Conservation (phyloP, 257 asterid genomes). For the Solanum pinnatisectum region DNA sequence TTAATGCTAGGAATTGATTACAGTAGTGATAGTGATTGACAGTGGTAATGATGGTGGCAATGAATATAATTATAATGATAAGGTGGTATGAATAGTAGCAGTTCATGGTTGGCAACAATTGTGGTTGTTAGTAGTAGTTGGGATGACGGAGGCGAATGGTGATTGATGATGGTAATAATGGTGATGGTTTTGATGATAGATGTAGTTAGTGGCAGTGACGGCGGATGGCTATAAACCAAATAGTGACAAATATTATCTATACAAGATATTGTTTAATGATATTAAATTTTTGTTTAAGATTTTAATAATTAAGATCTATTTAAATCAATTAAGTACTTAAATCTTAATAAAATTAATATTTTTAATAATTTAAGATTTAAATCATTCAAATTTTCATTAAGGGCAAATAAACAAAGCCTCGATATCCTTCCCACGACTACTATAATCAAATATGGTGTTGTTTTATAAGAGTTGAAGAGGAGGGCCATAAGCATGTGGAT, state of each 20-base stretch:
- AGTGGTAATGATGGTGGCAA: background rate
- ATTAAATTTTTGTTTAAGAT: no score
- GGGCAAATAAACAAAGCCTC: background rate
- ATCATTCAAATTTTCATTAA: background rate
- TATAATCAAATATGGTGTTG: background rate
- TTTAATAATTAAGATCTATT: no score
- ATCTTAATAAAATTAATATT: no score
- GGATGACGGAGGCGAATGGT: background rate
- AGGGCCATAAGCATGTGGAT: background rate
- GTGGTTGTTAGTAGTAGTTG: background rate
- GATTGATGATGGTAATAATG: background rate
- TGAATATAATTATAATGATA: background rate
- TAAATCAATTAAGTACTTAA: background rate
- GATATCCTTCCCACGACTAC: background rate
- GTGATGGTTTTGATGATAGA: no score
- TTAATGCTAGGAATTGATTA: background rate
- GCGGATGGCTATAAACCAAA: fast-evolving
- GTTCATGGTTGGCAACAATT: background rate
- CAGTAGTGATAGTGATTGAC: background rate
- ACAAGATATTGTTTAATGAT: no score
- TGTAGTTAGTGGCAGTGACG: background rate
- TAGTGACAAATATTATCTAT: no score
- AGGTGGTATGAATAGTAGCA: background rate
- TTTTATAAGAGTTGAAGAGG: background rate
- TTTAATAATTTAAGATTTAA: no score